Percentiles rank a stretch among this genome's conserved stretches.
Evolutionary conservation across 176 grass and related monocot species (phyloP).

Genomic region (Bromus sterilis): DNA sequence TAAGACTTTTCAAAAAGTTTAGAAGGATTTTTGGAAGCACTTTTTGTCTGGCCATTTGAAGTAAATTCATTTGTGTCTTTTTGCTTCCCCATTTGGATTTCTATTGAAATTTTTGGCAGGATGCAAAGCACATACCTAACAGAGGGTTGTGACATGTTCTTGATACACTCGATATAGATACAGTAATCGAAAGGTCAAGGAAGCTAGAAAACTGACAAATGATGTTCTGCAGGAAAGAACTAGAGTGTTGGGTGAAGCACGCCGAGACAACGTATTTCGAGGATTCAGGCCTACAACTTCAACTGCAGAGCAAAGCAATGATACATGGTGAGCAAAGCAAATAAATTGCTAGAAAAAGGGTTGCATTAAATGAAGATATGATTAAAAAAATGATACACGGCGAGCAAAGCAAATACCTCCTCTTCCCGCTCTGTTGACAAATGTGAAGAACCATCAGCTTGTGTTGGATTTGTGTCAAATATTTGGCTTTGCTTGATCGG

Average conservation of each 20-base stretch:
- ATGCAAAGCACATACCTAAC: too few relatives aligned
- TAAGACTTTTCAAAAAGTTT: too few relatives aligned
- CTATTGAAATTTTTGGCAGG: too few relatives aligned
- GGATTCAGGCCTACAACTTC: slow-evolving; percentile 79
- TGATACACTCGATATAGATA: slow-evolving; percentile 71
- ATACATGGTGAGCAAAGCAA: slow-evolving; percentile 86
- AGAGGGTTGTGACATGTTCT: too few relatives aligned
- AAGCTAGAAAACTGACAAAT: slow-evolving; percentile 55
- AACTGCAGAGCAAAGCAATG: slow-evolving; percentile 59
- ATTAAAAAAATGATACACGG: slow-evolving; percentile 45
- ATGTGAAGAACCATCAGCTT: slow-evolving; percentile 61
- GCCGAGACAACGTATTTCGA: slow-evolving; percentile 64
- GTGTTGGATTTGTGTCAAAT: slow-evolving; percentile 77
- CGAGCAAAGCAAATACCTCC: slow-evolving; percentile 77
- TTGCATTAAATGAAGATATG: slow-evolving; percentile 56
- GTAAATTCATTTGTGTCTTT: too few relatives aligned
- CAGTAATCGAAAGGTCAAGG: slow-evolving; percentile 63
- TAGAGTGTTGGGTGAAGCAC: slow-evolving; percentile 60
- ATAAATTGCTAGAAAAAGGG: slow-evolving; percentile 62
- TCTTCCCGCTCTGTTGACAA: slow-evolving; percentile 52
- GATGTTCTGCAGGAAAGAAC: slow-evolving; percentile 81
- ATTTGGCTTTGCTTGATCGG: slow-evolving; percentile 59
- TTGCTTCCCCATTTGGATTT: too few relatives aligned
- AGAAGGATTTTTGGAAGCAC: too few relatives aligned
- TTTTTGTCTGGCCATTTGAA: too few relatives aligned